phyloP scores from a whole-genome alignment of 768 basidiomycete species.

The Solioccasus polychromus region DNA sequence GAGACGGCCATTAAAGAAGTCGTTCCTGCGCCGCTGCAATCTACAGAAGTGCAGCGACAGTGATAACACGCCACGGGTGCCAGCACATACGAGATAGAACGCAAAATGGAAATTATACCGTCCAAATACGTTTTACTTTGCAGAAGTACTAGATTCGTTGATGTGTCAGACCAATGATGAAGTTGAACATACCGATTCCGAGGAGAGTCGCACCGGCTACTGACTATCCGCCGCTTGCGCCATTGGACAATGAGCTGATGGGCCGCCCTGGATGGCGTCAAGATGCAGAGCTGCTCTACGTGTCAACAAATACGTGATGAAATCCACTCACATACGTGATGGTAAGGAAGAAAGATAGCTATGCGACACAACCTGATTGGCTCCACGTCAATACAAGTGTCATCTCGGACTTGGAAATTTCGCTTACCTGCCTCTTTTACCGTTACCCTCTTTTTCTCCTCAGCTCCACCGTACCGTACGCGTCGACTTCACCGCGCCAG shows the following conservation, averaged over 20 bases:
- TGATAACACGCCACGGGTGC: too few relatives aligned
- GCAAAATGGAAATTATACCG: too few relatives aligned
- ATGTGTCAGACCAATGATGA: too few relatives aligned
- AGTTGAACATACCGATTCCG: too few relatives aligned
- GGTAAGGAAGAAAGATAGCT: background rate
- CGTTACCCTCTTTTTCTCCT: conserved; percentile 21
- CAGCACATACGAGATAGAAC: too few relatives aligned
- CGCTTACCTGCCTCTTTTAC: too few relatives aligned
- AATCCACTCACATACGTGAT: too few relatives aligned
- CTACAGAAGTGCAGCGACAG: background rate
- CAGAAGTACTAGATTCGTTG: too few relatives aligned
- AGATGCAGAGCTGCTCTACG: background rate
- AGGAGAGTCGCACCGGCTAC: background rate
- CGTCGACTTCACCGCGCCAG: background rate
- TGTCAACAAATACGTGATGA: background rate
- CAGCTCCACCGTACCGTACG: conserved; percentile 10
- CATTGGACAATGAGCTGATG: background rate
- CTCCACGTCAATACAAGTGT: conserved; percentile 5
- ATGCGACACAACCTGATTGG: conserved; percentile 10
- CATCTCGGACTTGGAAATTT: conserved; percentile 20
- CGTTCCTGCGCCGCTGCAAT: background rate
- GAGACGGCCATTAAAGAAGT: background rate
- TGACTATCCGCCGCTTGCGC: too few relatives aligned
- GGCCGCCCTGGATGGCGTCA: too few relatives aligned
- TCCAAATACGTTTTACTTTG: too few relatives aligned